Conservation (phyloP, 2,329 filamentous ascomycete genomes). For the Pseudopyricularia cyperi region DNA sequence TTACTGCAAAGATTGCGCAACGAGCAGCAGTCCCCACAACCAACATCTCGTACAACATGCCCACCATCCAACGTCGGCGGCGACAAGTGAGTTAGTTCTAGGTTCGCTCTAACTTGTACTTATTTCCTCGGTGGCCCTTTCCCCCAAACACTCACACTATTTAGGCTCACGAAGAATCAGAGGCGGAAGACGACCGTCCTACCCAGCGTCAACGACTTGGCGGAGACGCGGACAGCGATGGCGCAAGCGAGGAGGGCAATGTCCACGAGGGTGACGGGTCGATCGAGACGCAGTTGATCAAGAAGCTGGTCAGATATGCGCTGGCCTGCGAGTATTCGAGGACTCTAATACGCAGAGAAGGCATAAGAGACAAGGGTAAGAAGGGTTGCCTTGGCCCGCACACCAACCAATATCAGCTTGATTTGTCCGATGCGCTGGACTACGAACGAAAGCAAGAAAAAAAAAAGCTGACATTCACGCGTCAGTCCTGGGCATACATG, state of each 20-base stretch:
- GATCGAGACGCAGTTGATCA: conserved; percentile 39
- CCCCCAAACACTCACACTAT: not conserved
- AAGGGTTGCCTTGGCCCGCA: not conserved
- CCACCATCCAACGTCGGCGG: conserved; percentile 6
- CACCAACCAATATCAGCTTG: not conserved
- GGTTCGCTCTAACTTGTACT: not conserved
- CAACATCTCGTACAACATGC: conserved; percentile 6
- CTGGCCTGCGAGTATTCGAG: conserved; percentile 53
- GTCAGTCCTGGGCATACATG: conserved; percentile 56
- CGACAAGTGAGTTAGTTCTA: conserved; percentile 6
- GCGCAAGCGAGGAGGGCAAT: conserved; percentile 22
- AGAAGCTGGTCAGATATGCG: conserved; percentile 57
- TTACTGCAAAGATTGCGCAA: too few species aligned
- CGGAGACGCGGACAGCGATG: conserved; percentile 13
- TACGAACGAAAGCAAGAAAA: too few species aligned
- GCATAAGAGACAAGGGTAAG: conserved; percentile 50
- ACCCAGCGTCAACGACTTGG: conserved; percentile 4
- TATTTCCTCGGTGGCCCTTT: too few species aligned
- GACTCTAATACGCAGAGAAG: conserved; percentile 44
- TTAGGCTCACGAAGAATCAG: conserved; percentile 10
- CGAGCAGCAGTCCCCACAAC: too few species aligned
- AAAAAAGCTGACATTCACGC: not conserved
- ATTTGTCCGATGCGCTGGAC: not conserved
- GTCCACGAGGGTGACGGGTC: conserved; percentile 18
- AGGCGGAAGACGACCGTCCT: conserved; percentile 2